Evolutionary conservation across 768 basidiomycete genomes (phyloP), one percentile per base, ranked within the genome.

Genomic region (Phylloporus rhodoxanthus): DNA sequence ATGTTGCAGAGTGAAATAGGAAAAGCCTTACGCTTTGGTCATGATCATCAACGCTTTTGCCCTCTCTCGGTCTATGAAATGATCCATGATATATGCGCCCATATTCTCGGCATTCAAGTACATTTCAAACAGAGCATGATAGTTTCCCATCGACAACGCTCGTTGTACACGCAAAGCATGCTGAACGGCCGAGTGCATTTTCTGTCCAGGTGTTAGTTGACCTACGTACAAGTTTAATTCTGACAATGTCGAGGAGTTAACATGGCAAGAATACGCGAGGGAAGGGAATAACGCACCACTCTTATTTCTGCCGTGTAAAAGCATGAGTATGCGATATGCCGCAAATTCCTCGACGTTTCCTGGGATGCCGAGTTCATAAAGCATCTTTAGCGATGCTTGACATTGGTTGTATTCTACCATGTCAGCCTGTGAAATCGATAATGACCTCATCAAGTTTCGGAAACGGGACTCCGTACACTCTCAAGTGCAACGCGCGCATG

Each of bases 331-430:
- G 42, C 92, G 90, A 67, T 99, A 99, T 45, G 93, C 95, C 13
- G 94, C 83, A 62, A 98, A 99, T 70, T 99, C 96, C 63, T 95
- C 90, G 9, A 86, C 86, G 65, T 90, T 88, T 45, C 94, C 96
- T 41, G 84, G 82, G 45, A 99, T 84, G 36, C 93, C 93, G 49
- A 94, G 81, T 56, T 95, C 93, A 68, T 99, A 98, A 21, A 99
- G 80, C 44, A 80, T 79, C 62, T 86, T 87, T 38, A 98, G 73
- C 56, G 90, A 87, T 26, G 87, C 87, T 68, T 97, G 93, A 70
- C 96, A 99, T 68, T 94, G 90, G 68, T 96, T 98, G 66, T 95
- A 98, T 79, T 99, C 96, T 57, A 96, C 93, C 78, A 99, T 88
- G 68, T 99, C 96, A 62, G 77, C 81, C 95, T 99, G 69, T 26